A percentile compares a stretch with the other conserved stretches of the same genome.
Conservation (phyloP, 345 rosid genomes). For the Heritiera fomes region DNA sequence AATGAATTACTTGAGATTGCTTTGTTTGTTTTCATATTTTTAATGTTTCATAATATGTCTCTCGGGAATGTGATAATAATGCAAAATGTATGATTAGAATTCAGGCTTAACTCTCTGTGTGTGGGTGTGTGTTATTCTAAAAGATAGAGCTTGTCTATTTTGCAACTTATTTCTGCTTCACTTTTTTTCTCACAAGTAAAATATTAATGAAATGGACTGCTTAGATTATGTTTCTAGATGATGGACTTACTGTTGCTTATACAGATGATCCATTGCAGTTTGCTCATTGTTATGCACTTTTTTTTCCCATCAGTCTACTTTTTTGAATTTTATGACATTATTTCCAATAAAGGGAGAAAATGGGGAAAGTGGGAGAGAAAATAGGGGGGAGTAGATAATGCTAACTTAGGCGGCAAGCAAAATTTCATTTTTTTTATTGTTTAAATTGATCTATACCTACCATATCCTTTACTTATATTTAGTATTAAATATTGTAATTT, state of each 20-base stretch:
- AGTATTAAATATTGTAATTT: background rate
- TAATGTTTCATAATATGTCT: background rate
- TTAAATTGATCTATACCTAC: background rate
- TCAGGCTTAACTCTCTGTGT: background rate
- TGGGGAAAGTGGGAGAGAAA: background rate
- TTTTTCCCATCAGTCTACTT: background rate
- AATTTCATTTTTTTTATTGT: background rate
- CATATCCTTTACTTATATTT: background rate
- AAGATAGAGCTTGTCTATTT: background rate
- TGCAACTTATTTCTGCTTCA: conserved; percentile 1
- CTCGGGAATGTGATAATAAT: background rate
- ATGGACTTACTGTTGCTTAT: background rate
- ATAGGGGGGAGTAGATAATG: background rate
- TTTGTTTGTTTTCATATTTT: conserved; percentile 8
- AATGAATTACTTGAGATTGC: conserved; percentile 1
- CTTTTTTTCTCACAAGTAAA: background rate
- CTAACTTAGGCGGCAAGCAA: background rate
- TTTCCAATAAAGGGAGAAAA: background rate
- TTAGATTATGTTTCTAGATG: background rate
- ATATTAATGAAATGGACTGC: background rate
- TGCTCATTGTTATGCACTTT: background rate
- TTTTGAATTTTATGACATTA: background rate
- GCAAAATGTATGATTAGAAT: background rate
- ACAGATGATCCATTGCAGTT: background rate
- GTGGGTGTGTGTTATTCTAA: background rate